A percentile compares a stretch with the other conserved stretches of the same genome.
These are phyloP conservation scores for Juglanconis juglandina DNA, from an alignment of 2,329 filamentous ascomycete species.

Conservation along the genomic window DNA sequence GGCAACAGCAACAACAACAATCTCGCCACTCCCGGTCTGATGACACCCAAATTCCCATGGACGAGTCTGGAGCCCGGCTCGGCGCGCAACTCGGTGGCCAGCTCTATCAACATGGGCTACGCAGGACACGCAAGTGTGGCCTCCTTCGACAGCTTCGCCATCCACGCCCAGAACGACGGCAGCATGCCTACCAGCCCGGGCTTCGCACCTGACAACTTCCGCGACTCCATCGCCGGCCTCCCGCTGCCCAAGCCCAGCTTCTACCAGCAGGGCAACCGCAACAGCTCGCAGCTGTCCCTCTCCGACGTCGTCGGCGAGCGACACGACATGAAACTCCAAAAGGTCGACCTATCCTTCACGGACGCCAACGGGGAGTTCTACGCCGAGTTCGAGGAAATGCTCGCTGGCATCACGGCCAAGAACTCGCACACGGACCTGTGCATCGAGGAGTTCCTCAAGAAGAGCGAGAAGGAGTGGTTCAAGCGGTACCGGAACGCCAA, in stretches of 20 bases:
- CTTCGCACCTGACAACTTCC: constrained; percentile 17
- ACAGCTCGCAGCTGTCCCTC: constrained; percentile 49
- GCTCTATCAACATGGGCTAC: neutral
- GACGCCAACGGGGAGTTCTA: constrained; percentile 62
- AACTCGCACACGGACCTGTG: constrained; percentile 59
- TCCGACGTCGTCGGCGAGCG: constrained; percentile 58
- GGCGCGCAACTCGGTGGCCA: constrained; percentile 3
- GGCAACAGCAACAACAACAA: neutral
- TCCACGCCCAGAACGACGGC: constrained; percentile 16
- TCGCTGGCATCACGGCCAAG: constrained; percentile 50
- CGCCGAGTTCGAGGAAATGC: constrained; percentile 53
- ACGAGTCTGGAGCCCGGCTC: constrained; percentile 13
- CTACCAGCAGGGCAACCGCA: constrained; percentile 30
- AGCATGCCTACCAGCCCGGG: constrained; percentile 7
- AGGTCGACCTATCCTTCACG: constrained; percentile 65
- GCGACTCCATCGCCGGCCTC: constrained; percentile 27
- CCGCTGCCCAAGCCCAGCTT: constrained; percentile 23
- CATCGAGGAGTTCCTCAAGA: constrained; percentile 62
- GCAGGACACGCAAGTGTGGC: constrained; percentile 9
- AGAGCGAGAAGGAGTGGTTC: constrained; percentile 68
- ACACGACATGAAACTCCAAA: constrained; percentile 60
- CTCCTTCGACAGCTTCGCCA: constrained; percentile 18
- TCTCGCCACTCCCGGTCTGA: constrained; percentile 6
- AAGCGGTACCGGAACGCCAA: constrained; percentile 55
- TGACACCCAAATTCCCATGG: constrained; percentile 19